These are phyloP conservation scores for Fusarium musae DNA, from an alignment of 2,329 filamentous ascomycete species.

Conservation along the genomic window DNA sequence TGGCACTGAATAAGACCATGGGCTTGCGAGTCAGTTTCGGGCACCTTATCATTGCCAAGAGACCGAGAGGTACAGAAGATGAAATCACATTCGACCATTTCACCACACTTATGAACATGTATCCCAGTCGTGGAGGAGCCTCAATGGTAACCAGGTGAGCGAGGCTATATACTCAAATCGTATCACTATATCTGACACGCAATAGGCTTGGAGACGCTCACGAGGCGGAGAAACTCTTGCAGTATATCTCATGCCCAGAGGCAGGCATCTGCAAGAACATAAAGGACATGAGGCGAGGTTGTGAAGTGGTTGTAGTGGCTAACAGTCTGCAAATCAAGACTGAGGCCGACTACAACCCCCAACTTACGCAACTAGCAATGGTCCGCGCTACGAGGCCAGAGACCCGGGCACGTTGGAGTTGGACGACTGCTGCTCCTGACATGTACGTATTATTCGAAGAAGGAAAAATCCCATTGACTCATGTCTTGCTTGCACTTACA, in stretches of 20 bases:
- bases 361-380: slow-evolving; percentile 37
- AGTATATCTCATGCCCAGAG: slow-evolving; percentile 21
- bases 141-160: slow-evolving; percentile 45
- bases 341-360: slow-evolving; percentile 15
- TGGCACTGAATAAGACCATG: slow-evolving; percentile 40
- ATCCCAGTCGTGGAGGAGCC: slow-evolving; percentile 47
- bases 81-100: slow-evolving; percentile 43
- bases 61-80: slow-evolving; percentile 40
- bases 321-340: slow-evolving; percentile 38
- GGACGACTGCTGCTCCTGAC: slow-evolving; percentile 51
- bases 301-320: slow-evolving; percentile 36
- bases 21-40: slow-evolving; percentile 51
- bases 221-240: slow-evolving; percentile 32
- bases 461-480: background rate
- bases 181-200: slow-evolving; percentile 10
- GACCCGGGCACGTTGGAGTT: slow-evolving; percentile 43
- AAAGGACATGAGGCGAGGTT: slow-evolving; percentile 23
- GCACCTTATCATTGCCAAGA: slow-evolving; percentile 40
- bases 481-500: slow-evolving; percentile 19
- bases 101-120: slow-evolving; percentile 40
- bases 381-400: slow-evolving; percentile 37
- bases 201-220: slow-evolving; percentile 26
- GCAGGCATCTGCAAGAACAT: slow-evolving; percentile 22
- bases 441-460: slow-evolving; percentile 42
- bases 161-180: background rate